These are phyloP conservation scores for Collariella sp. DNA, from an alignment of 495 filamentous ascomycete species.

Conservation along the genomic window DNA sequence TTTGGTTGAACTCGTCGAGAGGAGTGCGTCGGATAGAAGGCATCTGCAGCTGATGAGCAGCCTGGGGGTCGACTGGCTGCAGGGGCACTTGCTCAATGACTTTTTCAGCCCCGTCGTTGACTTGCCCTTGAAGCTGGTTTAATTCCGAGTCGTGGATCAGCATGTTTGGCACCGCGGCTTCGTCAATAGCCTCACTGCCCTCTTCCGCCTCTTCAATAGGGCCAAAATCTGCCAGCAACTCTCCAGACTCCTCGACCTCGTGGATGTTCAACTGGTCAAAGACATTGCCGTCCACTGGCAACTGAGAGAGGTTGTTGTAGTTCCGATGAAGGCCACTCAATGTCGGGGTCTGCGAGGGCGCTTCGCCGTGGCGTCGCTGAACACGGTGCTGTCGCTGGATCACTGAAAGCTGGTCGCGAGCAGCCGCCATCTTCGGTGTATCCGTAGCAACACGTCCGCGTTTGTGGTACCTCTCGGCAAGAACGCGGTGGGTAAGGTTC, in stretches of 20 bases:
- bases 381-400: background rate
- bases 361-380: background rate
- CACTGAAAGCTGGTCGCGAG: background rate
- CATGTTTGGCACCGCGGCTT: background rate
- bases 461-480: background rate
- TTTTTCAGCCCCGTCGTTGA: background rate
- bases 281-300: background rate
- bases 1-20: slow-evolving; percentile 2
- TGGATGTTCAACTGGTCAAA: background rate
- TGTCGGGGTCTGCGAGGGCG: background rate
- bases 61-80: background rate
- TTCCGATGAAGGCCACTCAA: background rate
- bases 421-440: background rate
- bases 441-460: background rate
- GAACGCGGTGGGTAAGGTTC: background rate
- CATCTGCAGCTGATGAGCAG: slow-evolving; percentile 1
- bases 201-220: background rate
- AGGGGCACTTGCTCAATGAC: background rate
- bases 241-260: background rate
- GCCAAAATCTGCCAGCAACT: background rate
- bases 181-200: background rate
- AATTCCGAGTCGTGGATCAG: background rate
- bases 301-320: background rate
- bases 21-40: background rate
- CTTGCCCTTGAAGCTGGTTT: background rate